These are phyloP conservation scores for Sarocladium strictum DNA, from an alignment of 2,329 filamentous ascomycete genomes.

Conservation along the genomic window DNA sequence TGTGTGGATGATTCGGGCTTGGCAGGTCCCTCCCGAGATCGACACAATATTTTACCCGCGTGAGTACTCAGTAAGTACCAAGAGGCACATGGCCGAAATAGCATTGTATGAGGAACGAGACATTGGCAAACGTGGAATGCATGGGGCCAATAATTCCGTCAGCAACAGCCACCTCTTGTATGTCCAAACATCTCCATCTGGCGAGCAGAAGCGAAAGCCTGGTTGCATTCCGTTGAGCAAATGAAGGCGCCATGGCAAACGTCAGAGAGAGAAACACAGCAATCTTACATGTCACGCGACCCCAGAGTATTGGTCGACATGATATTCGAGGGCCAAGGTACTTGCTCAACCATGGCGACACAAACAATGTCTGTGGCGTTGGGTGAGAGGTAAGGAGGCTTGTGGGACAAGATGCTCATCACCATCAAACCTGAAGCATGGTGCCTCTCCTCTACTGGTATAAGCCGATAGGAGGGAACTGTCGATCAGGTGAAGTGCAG, in stretches of 20 bases:
- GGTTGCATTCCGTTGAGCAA: neutral
- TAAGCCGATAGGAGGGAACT: neutral
- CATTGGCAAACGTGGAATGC: neutral
- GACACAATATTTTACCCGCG: too few relatives aligned
- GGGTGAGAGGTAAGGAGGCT: too few relatives aligned
- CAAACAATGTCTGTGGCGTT: too few relatives aligned
- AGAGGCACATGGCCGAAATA: neutral
- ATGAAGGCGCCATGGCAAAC: neutral
- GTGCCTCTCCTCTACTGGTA: neutral
- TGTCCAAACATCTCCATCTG: too few relatives aligned
- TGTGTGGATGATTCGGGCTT: too few relatives aligned
- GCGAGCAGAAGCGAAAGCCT: too few relatives aligned
- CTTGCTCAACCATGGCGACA: too few relatives aligned
- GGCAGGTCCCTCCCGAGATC: too few relatives aligned
- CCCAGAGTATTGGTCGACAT: neutral
- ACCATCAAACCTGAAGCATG: conserved; percentile 5
- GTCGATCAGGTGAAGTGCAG: conserved; percentile 8
- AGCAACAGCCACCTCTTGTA: neutral
- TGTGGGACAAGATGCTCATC: neutral
- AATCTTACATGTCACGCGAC: conserved; percentile 3
- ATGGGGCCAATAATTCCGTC: neutral
- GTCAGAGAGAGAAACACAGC: conserved; percentile 2
- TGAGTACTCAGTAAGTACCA: too few relatives aligned
- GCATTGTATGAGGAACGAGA: too few relatives aligned
- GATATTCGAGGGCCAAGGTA: neutral